Conservation (phyloP, 495 filamentous ascomycete species). For the Podospora appendiculata region DNA sequence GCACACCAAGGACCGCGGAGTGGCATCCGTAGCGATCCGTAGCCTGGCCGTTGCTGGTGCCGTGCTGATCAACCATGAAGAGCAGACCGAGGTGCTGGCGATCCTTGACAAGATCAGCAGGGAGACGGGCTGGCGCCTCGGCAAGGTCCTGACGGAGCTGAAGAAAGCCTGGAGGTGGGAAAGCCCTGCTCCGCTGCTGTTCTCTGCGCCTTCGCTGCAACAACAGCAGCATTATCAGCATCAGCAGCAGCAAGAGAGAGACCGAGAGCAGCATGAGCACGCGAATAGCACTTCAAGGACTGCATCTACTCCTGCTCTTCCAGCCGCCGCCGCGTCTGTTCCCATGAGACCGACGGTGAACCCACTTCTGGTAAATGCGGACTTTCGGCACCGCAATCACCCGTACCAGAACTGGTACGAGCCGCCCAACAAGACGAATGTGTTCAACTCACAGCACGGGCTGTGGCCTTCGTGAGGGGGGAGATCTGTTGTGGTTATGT, state of each 20-base stretch:
- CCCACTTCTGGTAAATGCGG: constrained; percentile 55
- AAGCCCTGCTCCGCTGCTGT: constrained; percentile 4
- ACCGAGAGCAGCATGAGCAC: neutral
- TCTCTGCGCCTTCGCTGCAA: neutral
- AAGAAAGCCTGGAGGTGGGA: constrained; percentile 73
- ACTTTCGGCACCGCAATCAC: constrained; percentile 66
- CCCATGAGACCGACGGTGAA: constrained; percentile 50
- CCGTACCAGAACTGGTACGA: constrained; percentile 64
- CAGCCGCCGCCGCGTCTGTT: constrained; percentile 9
- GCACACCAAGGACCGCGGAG: constrained; percentile 71
- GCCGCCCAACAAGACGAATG: constrained; percentile 27
- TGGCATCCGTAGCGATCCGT: constrained; percentile 68
- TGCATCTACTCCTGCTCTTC: too few species aligned
- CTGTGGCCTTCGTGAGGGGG: neutral
- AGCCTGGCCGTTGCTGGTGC: constrained; percentile 76
- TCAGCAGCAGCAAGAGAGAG: constrained; percentile 2
- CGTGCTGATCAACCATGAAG: constrained; percentile 54
- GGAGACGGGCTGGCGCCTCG: constrained; percentile 71
- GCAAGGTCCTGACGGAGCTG: constrained; percentile 59
- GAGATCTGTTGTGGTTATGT: neutral
- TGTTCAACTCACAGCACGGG: neutral
- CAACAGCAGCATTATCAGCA: neutral
- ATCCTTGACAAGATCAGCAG: constrained; percentile 69
- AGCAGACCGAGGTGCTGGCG: constrained; percentile 77
- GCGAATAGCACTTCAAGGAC: neutral